Evolutionary conservation across 768 basidiomycete species (phyloP), one percentile per base, ranked within the genome.

Genomic region (Russula griseocarnosa): DNA sequence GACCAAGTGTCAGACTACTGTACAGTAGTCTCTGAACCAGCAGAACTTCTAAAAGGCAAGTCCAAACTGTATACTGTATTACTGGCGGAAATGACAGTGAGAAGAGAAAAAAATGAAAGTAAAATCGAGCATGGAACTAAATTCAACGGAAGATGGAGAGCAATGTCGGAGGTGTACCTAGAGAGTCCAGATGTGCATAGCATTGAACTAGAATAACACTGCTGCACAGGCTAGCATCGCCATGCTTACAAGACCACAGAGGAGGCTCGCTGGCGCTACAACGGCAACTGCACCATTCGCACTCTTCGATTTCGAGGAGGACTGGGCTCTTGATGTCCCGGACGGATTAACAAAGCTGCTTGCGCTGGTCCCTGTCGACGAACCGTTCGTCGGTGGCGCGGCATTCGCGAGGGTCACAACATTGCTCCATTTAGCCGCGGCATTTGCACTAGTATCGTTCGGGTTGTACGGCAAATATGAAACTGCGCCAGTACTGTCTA

Each of bases 401-500:
- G 78, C 76, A n/a, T 75, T 66, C 32, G 79, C 77, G 32, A 88
- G 75, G 55, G 74, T 72, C 44, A 71, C 70, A 13, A 88, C 78
- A 13, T 70, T 61, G 32, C 74, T 75, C 86, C 86, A 88, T 32
- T 77, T 68, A 5, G 82, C 80, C 1, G 73, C 74, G 3, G 78
- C 69, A 71, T 83, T 83, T 28, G 78, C 72, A 24, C 71, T 70
- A 9, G 74, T 71, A 62, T 79, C 74, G n/a, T 75, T 78, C 55
- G 79, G 74, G 64, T 73, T 79, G 75, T 82, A 88, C 1, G 84
- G 80, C 40, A 90, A 74, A 77, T 79, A 90, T 14, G 79, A 82
- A 22, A 91, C 77, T 1, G 76, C 74, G 53, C 88, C 88, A 3
- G 76, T 76, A 28, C 81, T 83, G 47, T 85, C 79, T 30, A 92